Evolutionary conservation across 129 eudicot genomes (phyloP), one percentile per base, ranked within the genome.

Genomic region (Apium graveolens): DNA sequence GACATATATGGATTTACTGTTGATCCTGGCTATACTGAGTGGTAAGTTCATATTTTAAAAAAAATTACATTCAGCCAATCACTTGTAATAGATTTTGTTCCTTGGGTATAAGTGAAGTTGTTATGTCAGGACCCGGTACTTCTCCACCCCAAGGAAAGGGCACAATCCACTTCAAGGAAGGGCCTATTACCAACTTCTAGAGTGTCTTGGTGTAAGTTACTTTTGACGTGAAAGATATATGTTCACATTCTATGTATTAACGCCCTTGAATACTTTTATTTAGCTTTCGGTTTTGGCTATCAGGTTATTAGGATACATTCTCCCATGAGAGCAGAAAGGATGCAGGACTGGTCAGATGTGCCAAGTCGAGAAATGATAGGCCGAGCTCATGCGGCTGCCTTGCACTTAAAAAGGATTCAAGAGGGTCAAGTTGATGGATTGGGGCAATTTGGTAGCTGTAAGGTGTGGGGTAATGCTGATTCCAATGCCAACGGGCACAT

Each of bases 101-200:
- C n/a, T 18, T 63, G 21, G 3, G 43, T 37, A 68, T 35, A 48
- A 29, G 27, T 78, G 35, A 62, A 70, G 26, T 43, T 55, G 51
- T 68, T 78, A 35, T 71, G 76, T 5, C 73, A 95, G 99, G 99
- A 95, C 99, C 31, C 86, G 99, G 79, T 95, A 95, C 88, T 95
- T 95, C 83, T 92, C 99, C 29, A 88, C 88, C 70, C 99, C 99
- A 71, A 89, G 91, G 82, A 87, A 90, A 81, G 99, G 97, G 84
- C 99, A 92, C 87, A 95, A 95, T 83, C 99, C 99, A 96, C 76
- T 95, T 76, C 99, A 95, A 87, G 97, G 99, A 83, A 86, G 99
- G 79, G 99, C 99, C 18, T 95, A 95, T 77, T 95, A 95, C 89
- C 97, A 95, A 86, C 99, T 95, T 38, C 88, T 95, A 68, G 99